Conservation (phyloP, 129 eudicot species). For the Tagetes patula region DNA sequence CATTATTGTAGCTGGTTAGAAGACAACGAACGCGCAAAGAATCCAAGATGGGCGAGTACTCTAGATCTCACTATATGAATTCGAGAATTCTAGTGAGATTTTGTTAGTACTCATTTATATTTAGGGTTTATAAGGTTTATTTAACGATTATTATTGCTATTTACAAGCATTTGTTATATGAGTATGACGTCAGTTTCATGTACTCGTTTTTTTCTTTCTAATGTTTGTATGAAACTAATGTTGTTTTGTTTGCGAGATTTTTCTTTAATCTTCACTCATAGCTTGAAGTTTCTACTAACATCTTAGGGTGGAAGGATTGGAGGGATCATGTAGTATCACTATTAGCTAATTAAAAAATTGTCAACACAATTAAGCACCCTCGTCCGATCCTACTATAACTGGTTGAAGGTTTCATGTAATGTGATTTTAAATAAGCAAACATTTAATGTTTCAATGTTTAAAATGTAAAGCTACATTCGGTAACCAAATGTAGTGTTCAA, state of each 20-base stretch:
- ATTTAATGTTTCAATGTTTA: too few species aligned
- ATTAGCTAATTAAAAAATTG: too few species aligned
- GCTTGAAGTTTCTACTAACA: not conserved
- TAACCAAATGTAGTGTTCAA: too few species aligned
- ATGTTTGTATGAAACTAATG: slow-evolving; percentile 30
- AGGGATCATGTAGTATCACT: too few species aligned
- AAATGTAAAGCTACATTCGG: too few species aligned
- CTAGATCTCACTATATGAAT: slow-evolving; percentile 59
- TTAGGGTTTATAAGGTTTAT: slow-evolving; percentile 39
- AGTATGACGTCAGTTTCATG: slow-evolving; percentile 22
- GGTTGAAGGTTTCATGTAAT: too few species aligned
- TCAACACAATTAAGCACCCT: too few species aligned
- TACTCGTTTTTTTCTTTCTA: slow-evolving; percentile 19
- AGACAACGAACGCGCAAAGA: slow-evolving; percentile 21
- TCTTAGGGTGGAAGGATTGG: too few species aligned
- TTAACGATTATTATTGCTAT: slow-evolving; percentile 8
- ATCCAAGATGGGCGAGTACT: slow-evolving; percentile 48
- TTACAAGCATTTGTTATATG: slow-evolving; percentile 1
- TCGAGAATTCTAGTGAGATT: slow-evolving; percentile 59
- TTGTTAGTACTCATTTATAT: slow-evolving; percentile 52
- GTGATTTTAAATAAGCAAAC: too few species aligned
- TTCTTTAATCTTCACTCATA: not conserved
- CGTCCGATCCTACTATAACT: too few species aligned
- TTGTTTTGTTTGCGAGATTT: slow-evolving; percentile 3
- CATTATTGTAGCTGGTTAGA: slow-evolving; percentile 24